phyloP scores from a whole-genome alignment of 140 eudicot genomes.

The Senecio squalidus region DNA sequence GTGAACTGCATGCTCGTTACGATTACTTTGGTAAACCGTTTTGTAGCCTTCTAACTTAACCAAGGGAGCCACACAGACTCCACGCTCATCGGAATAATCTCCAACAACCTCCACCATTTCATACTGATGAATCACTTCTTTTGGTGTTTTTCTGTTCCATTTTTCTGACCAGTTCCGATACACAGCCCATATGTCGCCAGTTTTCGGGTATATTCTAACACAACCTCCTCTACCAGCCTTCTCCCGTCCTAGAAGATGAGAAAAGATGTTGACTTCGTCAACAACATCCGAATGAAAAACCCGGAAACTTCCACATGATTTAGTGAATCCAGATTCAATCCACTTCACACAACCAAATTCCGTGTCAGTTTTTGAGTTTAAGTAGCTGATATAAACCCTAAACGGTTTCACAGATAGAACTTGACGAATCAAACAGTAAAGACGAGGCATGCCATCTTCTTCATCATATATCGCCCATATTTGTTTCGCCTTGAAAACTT shows the following conservation, averaged over 20 bases:
- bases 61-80: conserved; percentile 58
- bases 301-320: conserved; percentile 88
- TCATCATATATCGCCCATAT: conserved; percentile 98
- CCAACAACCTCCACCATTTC: conserved; percentile 90
- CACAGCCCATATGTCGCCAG: conserved; percentile 88
- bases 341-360: conserved; percentile 90
- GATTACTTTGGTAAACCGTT: conserved; percentile 63
- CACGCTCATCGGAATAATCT: conserved; percentile 80
- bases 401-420: conserved; percentile 76
- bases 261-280: conserved; percentile 87
- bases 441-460: conserved; percentile 98
- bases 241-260: conserved; percentile 75
- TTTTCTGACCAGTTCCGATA: conserved; percentile 83
- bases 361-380: conserved; percentile 75
- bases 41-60: conserved; percentile 63
- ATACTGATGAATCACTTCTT: conserved; percentile 72
- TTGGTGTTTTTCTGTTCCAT: conserved; percentile 77
- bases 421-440: conserved; percentile 86
- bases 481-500: conserved; percentile 74
- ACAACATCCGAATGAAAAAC: conserved; percentile 62
- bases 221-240: conserved; percentile 95
- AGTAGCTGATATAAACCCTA: conserved; percentile 67
- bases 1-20: conserved; percentile 31
- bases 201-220: conserved; percentile 71
- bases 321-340: conserved; percentile 85